These are phyloP conservation scores for Euphorbia celastroides DNA, from an alignment of 441 rosid genomes.

Conservation along the genomic window DNA sequence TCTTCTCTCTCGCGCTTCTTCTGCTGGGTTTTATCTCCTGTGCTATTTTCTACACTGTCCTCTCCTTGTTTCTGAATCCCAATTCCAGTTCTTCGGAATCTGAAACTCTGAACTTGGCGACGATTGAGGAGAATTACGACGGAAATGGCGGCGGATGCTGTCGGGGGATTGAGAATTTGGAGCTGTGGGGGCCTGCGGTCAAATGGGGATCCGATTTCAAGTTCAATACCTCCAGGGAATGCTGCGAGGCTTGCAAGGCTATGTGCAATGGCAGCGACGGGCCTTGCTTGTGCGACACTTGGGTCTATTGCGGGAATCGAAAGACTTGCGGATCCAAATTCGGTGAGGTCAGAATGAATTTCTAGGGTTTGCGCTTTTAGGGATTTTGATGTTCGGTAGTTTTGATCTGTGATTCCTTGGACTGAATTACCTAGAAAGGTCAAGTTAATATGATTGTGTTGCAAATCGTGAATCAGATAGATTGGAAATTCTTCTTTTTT, in stretches of 20 bases:
- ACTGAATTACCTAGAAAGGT: background rate
- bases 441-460: background rate
- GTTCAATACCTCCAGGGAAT: slow-evolving; percentile 59
- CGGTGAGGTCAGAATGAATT: slow-evolving; percentile 66
- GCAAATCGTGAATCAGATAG: background rate
- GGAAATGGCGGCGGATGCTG: slow-evolving; percentile 47
- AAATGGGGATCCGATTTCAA: slow-evolving; percentile 90
- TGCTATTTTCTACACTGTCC: slow-evolving; percentile 51
- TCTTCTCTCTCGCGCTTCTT: slow-evolving; percentile 45
- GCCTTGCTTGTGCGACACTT: slow-evolving; percentile 88
- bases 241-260: slow-evolving; percentile 81
- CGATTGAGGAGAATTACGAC: slow-evolving; percentile 17
- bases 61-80: slow-evolving; percentile 43
- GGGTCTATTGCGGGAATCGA: slow-evolving; percentile 83
- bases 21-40: slow-evolving; percentile 52
- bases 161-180: slow-evolving; percentile 71
- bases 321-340: slow-evolving; percentile 72
- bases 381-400: background rate
- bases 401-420: background rate
- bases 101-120: slow-evolving; percentile 18
- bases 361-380: background rate
- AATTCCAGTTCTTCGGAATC: slow-evolving; percentile 9
- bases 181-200: slow-evolving; percentile 93
- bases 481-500: too few relatives aligned
- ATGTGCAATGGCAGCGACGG: slow-evolving; percentile 81